A percentile compares a stretch with the other conserved stretches of the same genome.
phyloP scores from a whole-genome alignment of 2,329 filamentous ascomycete species.

The Aspergillus intermedius region DNA sequence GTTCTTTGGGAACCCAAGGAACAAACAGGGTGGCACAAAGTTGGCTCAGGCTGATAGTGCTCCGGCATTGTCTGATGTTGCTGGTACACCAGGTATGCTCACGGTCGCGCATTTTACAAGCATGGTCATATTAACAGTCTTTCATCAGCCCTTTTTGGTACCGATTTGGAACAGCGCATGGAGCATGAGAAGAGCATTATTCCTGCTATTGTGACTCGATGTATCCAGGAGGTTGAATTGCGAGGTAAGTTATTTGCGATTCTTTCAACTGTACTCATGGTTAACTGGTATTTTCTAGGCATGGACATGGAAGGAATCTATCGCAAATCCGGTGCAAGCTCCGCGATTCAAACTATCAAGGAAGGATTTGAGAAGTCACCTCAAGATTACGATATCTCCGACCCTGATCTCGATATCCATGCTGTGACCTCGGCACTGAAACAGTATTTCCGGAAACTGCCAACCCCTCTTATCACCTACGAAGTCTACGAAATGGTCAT shows the following conservation, averaged over 20 bases:
- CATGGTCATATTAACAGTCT: conserved; percentile 4
- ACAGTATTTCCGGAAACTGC: conserved; percentile 93
- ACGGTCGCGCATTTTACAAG: background rate
- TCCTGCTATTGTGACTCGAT: conserved; percentile 82
- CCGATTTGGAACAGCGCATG: conserved; percentile 76
- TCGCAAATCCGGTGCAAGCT: conserved; percentile 89
- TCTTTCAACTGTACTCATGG: background rate
- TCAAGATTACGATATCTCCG: conserved; percentile 82
- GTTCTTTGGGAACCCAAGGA: conserved; percentile 56
- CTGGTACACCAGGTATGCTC: conserved; percentile 29
- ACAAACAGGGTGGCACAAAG: conserved; percentile 33
- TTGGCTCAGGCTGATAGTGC: conserved; percentile 40
- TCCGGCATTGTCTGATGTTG: conserved; percentile 32
- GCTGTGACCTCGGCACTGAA: conserved; percentile 93
- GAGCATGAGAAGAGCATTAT: conserved; percentile 86
- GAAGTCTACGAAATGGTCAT: conserved; percentile 86
- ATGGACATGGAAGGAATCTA: conserved; percentile 99
- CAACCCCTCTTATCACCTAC: conserved; percentile 81
- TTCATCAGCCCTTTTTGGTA: conserved; percentile 66
- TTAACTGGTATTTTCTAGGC: conserved; percentile 29
- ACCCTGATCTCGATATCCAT: conserved; percentile 89
- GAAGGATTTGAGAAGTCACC: conserved; percentile 78
- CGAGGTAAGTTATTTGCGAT: conserved; percentile 52
- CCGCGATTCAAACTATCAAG: conserved; percentile 82
- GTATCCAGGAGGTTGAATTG: conserved; percentile 92